These are phyloP conservation scores for Phaeodactylum tricornutum DNA, from an alignment of 108 stramenopile genomes.

Conservation along the genomic window DNA sequence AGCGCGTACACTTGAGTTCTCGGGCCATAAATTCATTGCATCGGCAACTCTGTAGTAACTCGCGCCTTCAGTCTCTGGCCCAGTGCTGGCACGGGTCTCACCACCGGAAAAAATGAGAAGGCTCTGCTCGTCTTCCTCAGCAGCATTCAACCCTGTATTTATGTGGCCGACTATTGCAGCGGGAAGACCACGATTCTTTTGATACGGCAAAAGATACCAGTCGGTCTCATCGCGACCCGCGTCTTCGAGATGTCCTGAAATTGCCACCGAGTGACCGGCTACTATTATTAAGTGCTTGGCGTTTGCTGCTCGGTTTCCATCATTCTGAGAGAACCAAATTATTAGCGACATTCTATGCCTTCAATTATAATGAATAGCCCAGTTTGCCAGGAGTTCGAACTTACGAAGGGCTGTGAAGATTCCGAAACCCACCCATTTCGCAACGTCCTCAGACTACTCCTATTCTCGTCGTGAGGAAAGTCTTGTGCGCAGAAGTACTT, in stretches of 20 bases:
- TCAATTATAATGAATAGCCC: too few species aligned
- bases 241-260: conserved; percentile 46
- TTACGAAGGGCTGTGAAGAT: too few species aligned
- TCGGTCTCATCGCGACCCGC: conserved; percentile 66
- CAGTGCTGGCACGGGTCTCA: conserved; percentile 81
- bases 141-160: conserved; percentile 63
- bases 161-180: conserved; percentile 86
- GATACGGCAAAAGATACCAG: conserved; percentile 92
- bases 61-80: conserved; percentile 77
- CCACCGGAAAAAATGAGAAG: conserved; percentile 92
- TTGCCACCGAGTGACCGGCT: conserved; percentile 72
- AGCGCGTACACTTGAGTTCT: conserved; percentile 44
- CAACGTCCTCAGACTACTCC: too few species aligned
- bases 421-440: too few species aligned
- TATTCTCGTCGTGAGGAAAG: too few species aligned
- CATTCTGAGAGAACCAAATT: too few species aligned
- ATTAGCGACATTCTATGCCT: too few species aligned
- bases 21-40: conserved; percentile 62
- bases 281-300: conserved; percentile 74
- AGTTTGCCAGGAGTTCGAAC: too few species aligned
- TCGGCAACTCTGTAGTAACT: conserved; percentile 81
- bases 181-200: conserved; percentile 78
- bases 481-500: too few species aligned
- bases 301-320: conserved; percentile 29
- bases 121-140: conserved; percentile 54